Base-by-base conservation (phyloP, 805 yeast genomes). In the Metschnikowia orientalis region DNA sequence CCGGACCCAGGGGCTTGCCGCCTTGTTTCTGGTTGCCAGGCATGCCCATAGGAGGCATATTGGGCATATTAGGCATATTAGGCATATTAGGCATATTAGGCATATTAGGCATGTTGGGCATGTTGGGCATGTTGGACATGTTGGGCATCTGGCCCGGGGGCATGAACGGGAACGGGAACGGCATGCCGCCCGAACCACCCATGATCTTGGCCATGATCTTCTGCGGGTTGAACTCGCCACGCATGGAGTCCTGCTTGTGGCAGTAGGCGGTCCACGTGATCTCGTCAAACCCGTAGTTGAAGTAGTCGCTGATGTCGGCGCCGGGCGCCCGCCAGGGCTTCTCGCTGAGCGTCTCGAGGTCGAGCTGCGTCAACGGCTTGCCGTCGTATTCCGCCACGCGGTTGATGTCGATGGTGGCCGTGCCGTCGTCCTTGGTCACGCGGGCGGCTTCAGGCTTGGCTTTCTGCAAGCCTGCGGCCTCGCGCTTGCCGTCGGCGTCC, bases 321-420 rank as follows among this genome's bases (percentile, higher is more conserved):
- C 97, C 98, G 1, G 97, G 97, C 44, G 84, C 79, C 54, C 98
- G 75, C 99, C 99, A 92, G 6, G 99, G 99, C 62, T 94, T 94
- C 45, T 88, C 95, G 44, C 85, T 87, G 30, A 89, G 63, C 34
- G 79, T 81, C 40, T 82, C 90, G 8, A 90, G 70, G 40, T 84
- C 81, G 8, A 90, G 69, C 45, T 82, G 78, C 0, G 95, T 85
- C 30, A 92, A 66, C 4, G 95, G 95, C 46, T 76, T 71, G 3
- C 95, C 97, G 32, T 88, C 82, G 39, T 71, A 71, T 40, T 73
- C 77, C 2, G 87, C 94, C 12, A 82, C 78, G 25, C 74, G 73
- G 47, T 83, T 77, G n/a, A 87, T 69, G 47, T 86, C 88, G 12
- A 65, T 46, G 10, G 82, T 51, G 0, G 75, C 69, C 5, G 67